Evolutionary conservation across 75 land plant genomes (phyloP), one percentile per base, ranked within the genome.

Genomic region (Cryptomeria japonica): DNA sequence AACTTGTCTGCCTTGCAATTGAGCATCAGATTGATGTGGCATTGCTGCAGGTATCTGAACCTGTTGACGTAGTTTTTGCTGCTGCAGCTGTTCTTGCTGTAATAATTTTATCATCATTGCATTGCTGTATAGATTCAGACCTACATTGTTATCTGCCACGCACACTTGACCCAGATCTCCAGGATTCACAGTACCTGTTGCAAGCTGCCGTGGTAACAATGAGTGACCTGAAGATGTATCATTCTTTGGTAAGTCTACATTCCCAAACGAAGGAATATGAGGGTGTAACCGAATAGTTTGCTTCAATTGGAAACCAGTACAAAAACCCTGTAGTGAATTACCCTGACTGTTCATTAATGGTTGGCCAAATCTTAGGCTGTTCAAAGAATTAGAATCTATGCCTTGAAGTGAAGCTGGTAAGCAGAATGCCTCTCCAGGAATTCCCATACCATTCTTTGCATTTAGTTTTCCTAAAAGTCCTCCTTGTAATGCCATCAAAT

Each of bases 361-460:
- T 16, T 83, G 73, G 47, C 70, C 82, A 80, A 89, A 42, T 37
- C 58, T 83, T 80, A 87, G 75, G 15, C 73, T 47, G 34, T 87
- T 87, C 37, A 86, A 86, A 5, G 88, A 72, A 49, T 56, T 87
- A 64, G 61, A 68, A 61, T 38, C 36, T 39, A 78, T 38, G 38
- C 78, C 64, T 18, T 84, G 89, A 34, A 56, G 38, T 76, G 88
- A n/a, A 32, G 84, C 68, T n/a, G 86, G 46, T 32, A 86, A 85
- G 70, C 84, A 89, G 34, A 89, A 55, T 18, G 89, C 25, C 15
- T 80, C 51, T 31, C 86, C 84, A 80, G 84, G 46, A 36, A 70
- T 58, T n/a, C 90, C 85, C 80, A 89, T 51, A 49, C 89, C 90
- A 83, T 72, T 89, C 46, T 89, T 56, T 44, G 86, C 49, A 37